Percentiles rank a stretch among this genome's conserved stretches.
These are phyloP conservation scores for Akanthomyces uredinophilus DNA, from an alignment of 2,329 filamentous ascomycete genomes.

Conservation along the genomic window DNA sequence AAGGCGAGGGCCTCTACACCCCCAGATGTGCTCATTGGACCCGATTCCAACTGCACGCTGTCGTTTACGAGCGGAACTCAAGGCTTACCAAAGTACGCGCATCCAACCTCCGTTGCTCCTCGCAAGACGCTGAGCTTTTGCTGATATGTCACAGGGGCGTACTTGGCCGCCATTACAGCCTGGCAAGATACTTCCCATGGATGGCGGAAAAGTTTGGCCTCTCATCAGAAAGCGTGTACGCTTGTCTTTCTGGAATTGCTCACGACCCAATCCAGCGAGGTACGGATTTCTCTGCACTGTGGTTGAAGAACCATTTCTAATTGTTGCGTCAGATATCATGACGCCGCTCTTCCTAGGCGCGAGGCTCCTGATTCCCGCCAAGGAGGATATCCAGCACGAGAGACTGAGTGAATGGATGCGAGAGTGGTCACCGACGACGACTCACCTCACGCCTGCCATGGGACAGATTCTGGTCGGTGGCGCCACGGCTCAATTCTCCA, in stretches of 20 bases:
- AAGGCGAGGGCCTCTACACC: conserved; percentile 47
- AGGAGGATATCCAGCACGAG: conserved; percentile 83
- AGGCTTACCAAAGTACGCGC: conserved; percentile 62
- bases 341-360: conserved; percentile 85
- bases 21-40: conserved; percentile 74
- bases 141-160: conserved; percentile 50
- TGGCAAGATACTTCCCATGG: conserved; percentile 87
- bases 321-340: conserved; percentile 60
- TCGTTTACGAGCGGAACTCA: conserved; percentile 71
- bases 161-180: conserved; percentile 75
- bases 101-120: not conserved
- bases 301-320: no score
- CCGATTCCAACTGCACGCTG: conserved; percentile 75
- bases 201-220: conserved; percentile 82
- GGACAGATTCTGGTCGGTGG: conserved; percentile 89
- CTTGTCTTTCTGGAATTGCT: conserved; percentile 71
- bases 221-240: conserved; percentile 68
- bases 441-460: conserved; percentile 93
- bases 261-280: conserved; percentile 61
- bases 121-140: not conserved
- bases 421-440: conserved; percentile 67
- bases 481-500: conserved; percentile 69
- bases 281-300: no score
- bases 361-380: conserved; percentile 69
- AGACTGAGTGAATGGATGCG: conserved; percentile 84